Evolutionary conservation across 805 yeast genomes (phyloP).

Genomic region (Schizosaccharomyces cryophilus): DNA sequence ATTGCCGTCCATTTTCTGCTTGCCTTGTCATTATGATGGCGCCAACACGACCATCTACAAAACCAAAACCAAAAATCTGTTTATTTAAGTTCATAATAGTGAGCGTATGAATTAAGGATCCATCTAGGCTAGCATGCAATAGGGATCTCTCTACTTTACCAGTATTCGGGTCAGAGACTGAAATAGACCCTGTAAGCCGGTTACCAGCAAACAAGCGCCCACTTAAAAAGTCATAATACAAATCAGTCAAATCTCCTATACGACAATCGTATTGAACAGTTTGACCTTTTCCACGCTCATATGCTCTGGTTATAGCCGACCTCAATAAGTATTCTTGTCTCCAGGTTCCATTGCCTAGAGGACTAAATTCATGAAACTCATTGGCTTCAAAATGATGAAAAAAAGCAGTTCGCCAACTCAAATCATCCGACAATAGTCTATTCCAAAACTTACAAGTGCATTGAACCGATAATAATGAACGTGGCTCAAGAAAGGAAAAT

Average conservation of each 20-base stretch:
- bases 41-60: not conserved
- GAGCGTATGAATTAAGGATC: not conserved
- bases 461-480: not conserved
- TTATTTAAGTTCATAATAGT: not conserved
- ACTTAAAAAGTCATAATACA: not conserved
- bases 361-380: not conserved
- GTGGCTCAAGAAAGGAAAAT: not conserved
- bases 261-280: not conserved
- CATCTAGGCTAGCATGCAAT: not conserved
- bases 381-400: not conserved
- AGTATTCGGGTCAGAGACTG: not conserved
- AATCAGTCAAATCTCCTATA: not conserved
- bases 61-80: not conserved
- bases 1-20: not conserved
- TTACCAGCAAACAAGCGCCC: not conserved
- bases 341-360: not conserved
- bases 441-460: not conserved
- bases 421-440: not conserved
- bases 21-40: not conserved
- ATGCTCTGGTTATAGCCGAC: not conserved
- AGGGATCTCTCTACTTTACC: not conserved
- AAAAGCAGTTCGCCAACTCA: not conserved
- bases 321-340: not conserved
- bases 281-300: not conserved
- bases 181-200: not conserved